phyloP scores from a whole-genome alignment of 352 stramenopile genomes.

The Lagenidium sp. region DNA sequence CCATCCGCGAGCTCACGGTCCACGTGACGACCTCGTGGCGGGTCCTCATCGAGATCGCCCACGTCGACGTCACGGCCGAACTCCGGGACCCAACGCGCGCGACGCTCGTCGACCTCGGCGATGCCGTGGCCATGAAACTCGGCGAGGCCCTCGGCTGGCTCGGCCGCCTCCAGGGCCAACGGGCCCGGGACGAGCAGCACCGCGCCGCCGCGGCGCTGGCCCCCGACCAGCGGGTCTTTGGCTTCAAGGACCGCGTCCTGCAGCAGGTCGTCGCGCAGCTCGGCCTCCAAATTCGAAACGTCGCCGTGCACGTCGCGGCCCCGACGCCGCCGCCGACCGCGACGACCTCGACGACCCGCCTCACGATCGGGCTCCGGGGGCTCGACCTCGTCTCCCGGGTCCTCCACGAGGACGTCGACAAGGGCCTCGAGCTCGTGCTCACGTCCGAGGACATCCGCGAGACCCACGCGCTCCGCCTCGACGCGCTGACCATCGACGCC shows the following conservation, averaged over 20 bases:
- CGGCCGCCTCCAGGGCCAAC: slow-evolving; percentile 11
- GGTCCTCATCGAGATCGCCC: slow-evolving; percentile 15
- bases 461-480: slow-evolving; percentile 8
- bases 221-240: slow-evolving; percentile 7
- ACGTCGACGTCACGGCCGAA: slow-evolving; percentile 10
- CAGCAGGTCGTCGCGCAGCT: slow-evolving; percentile 19
- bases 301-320: neutral
- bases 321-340: neutral
- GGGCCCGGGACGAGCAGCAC: slow-evolving; percentile 12
- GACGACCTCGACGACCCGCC: slow-evolving; percentile 4
- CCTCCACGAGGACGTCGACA: slow-evolving; percentile 13
- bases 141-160: slow-evolving; percentile 11
- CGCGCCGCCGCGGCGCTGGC: slow-evolving; percentile 5
- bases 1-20: slow-evolving; percentile 13
- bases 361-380: slow-evolving; percentile 8
- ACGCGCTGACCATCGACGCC: slow-evolving; percentile 6
- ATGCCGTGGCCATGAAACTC: slow-evolving; percentile 14
- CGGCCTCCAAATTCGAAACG: slow-evolving; percentile 9
- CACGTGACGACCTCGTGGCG: slow-evolving; percentile 14
- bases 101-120: slow-evolving; percentile 9
- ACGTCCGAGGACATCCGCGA: slow-evolving; percentile 14
- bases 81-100: slow-evolving; percentile 12
- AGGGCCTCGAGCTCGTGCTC: slow-evolving; percentile 12
- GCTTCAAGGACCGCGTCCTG: slow-evolving; percentile 20
- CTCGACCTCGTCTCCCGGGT: slow-evolving; percentile 12